Percentiles rank a stretch among this genome's conserved stretches.
phyloP scores from a whole-genome alignment of 1,284 basidiomycete genomes.

The Trichosporon inkin region DNA sequence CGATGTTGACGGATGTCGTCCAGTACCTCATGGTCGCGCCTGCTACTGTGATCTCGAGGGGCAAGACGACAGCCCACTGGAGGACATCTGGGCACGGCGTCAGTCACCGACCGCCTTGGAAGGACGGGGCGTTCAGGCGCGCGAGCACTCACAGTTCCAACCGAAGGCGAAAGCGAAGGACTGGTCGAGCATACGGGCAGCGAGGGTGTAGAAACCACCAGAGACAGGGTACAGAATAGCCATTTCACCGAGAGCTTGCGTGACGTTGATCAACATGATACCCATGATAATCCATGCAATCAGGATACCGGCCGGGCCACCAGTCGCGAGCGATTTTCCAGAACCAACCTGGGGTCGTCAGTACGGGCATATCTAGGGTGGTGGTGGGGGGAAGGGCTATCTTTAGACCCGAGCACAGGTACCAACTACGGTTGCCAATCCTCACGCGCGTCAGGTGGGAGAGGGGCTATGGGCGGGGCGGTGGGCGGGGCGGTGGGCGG shows the following conservation, averaged over 20 bases:
- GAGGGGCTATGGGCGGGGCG: slow-evolving; percentile 18
- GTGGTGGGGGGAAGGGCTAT: no score
- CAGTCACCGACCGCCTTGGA: neutral
- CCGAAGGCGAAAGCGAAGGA: slow-evolving; percentile 47
- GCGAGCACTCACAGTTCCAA: slow-evolving; percentile 44
- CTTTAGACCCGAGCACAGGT: no score
- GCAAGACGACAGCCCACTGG: slow-evolving; percentile 50
- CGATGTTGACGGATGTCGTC: slow-evolving; percentile 39
- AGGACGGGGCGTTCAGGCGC: neutral
- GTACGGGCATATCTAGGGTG: no score
- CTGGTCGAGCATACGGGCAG: slow-evolving; percentile 43
- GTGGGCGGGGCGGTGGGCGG: neutral
- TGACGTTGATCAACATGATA: slow-evolving; percentile 25
- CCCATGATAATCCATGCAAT: slow-evolving; percentile 47
- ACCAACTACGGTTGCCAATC: no score
- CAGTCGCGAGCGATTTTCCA: slow-evolving; percentile 50
- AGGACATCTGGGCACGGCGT: slow-evolving; percentile 24
- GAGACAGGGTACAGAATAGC: slow-evolving; percentile 52
- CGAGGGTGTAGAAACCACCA: slow-evolving; percentile 52
- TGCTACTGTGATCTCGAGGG: slow-evolving; percentile 52
- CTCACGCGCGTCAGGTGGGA: slow-evolving; percentile 1
- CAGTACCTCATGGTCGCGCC: slow-evolving; percentile 46
- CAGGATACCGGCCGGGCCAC: slow-evolving; percentile 54
- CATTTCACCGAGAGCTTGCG: slow-evolving; percentile 52
- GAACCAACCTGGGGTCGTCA: slow-evolving; percentile 44